Percentiles rank a stretch among this genome's conserved stretches.
Evolutionary conservation across 2,329 filamentous ascomycete species (phyloP).

Genomic region (Chaetomium strumarium): DNA sequence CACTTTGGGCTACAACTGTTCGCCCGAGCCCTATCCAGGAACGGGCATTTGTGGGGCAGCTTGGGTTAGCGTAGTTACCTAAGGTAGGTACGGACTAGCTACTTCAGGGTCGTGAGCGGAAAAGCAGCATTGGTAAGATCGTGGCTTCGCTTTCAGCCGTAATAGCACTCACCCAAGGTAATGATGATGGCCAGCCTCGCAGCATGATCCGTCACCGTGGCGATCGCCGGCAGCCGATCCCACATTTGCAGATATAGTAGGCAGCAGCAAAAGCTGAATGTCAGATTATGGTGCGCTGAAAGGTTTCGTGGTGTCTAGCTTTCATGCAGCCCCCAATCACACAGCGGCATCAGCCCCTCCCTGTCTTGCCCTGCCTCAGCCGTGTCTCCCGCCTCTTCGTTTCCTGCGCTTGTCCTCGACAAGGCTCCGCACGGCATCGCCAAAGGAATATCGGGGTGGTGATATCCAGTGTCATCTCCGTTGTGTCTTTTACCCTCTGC

Average conservation of each 20-base stretch:
- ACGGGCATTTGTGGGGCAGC: too few relatives aligned
- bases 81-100: too few relatives aligned
- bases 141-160: too few relatives aligned
- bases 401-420: not conserved
- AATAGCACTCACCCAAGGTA: not conserved
- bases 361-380: slow-evolving; percentile 2
- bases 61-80: too few relatives aligned
- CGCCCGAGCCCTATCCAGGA: too few relatives aligned
- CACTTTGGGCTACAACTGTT: too few relatives aligned
- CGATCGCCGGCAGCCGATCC: not conserved
- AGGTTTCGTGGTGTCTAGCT: slow-evolving; percentile 4
- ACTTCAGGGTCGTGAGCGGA: not conserved
- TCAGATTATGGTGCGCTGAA: not conserved
- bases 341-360: not conserved
- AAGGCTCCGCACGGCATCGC: not conserved
- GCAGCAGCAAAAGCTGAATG: slow-evolving; percentile 7
- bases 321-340: slow-evolving; percentile 15
- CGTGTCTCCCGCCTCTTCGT: not conserved
- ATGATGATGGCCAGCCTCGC: not conserved
- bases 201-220: not conserved
- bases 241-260: not conserved
- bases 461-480: not conserved
- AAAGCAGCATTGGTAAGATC: not conserved
- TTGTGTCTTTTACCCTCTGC: not conserved
- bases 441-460: not conserved